Evolutionary conservation across 192 early-diverging fungal genomes (phyloP), one percentile per base, ranked within the genome.

Genomic region (Podila epigama): DNA sequence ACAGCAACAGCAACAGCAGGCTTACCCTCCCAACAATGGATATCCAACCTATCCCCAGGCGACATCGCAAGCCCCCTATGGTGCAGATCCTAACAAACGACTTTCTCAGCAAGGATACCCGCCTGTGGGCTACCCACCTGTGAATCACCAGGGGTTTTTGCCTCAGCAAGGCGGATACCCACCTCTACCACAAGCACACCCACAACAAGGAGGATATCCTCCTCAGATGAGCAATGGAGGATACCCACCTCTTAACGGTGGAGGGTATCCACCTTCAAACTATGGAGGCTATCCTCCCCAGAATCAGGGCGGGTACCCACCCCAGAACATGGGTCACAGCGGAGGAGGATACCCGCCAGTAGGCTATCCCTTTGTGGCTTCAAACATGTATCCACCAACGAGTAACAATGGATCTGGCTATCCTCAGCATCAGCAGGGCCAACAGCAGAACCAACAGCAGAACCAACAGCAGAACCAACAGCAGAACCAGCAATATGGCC

Each of bases 321-420:
- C 52, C 2, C 25, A 31, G 4, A 32, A 32, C 16, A n/a, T n/a
- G n/a, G n/a, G n/a, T n/a, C n/a, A n/a, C n/a, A n/a, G n/a, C n/a
- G 20, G 25, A 15, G 52, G 52, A 31, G 52, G 52, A 27, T 54
- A 54, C 29, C 52, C 29, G 5, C 52, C 52, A 31, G 37, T 51
- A 0, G 51, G 60, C 12, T 68, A 77, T 18, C 66, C 73, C 7
- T 68, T 60, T 29, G 42, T 56, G 1, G 48, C 66, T 3, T 25
- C 73, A 10, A 68, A 68, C 25, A 27, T 77, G 37, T 77, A 77
- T 18, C 66, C 70, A n/a, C 57, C 70, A 1, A 52, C 40, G 4
- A 8, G 34, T 28, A 28, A 13, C 29, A 27, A 37, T 41, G 55
- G 69, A 4, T 31, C 51, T 32, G 55, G 69, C 7, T 60, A 72